These are phyloP conservation scores for Mycosphaerelloides madeirae DNA, from an alignment of 2,329 filamentous ascomycete genomes.

Conservation along the genomic window DNA sequence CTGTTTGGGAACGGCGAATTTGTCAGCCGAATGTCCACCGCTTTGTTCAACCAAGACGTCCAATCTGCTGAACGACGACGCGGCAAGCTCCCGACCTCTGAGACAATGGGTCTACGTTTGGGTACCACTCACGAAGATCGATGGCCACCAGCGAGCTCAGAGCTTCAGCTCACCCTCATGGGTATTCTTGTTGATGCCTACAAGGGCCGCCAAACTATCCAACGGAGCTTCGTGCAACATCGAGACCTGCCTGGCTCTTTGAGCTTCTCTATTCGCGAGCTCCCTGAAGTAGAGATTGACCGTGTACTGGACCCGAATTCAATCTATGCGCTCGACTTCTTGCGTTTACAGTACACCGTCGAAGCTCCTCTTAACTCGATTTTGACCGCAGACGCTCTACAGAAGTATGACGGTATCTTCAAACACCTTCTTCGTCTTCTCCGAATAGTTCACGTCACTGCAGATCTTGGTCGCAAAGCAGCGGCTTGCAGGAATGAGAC, in stretches of 20 bases:
- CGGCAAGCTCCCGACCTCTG: slow-evolving; percentile 64
- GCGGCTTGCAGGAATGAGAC: slow-evolving; percentile 3
- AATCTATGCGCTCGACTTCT: slow-evolving; percentile 86
- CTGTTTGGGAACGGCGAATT: slow-evolving; percentile 82
- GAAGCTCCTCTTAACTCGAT: slow-evolving; percentile 66
- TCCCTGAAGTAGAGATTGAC: slow-evolving; percentile 72
- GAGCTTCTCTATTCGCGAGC: slow-evolving; percentile 74
- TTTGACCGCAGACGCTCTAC: slow-evolving; percentile 64
- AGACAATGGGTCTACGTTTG: slow-evolving; percentile 75
- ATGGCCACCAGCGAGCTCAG: slow-evolving; percentile 93
- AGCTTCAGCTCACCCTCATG: slow-evolving; percentile 83
- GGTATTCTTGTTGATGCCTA: slow-evolving; percentile 40
- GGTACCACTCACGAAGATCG: slow-evolving; percentile 62
- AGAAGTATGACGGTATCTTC: slow-evolving; percentile 83
- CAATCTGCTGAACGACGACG: slow-evolving; percentile 70
- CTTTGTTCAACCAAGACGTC: slow-evolving; percentile 78
- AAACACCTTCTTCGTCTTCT: slow-evolving; percentile 70
- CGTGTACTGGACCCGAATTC: slow-evolving; percentile 77
- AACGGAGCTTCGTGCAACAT: background rate
- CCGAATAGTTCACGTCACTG: slow-evolving; percentile 61
- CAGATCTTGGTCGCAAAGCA: slow-evolving; percentile 29
- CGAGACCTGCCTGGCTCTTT: slow-evolving; percentile 41
- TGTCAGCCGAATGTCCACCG: slow-evolving; percentile 70
- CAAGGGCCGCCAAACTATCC: background rate
- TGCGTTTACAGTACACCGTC: slow-evolving; percentile 78